Conservation (phyloP, 2,329 filamentous ascomycete species). For the Talaromyces rugulosus region DNA sequence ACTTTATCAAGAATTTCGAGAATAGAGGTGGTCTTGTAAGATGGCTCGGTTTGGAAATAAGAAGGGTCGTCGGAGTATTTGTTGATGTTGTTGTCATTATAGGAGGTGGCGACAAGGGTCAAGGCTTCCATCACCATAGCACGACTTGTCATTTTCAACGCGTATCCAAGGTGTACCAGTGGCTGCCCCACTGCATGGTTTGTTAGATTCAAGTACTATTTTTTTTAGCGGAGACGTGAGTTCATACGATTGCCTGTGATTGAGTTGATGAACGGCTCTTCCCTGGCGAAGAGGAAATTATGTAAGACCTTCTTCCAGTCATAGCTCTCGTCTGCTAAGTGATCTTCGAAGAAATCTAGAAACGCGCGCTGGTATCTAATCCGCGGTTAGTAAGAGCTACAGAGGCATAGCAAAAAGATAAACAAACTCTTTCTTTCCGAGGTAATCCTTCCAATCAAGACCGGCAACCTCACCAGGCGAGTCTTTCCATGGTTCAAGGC, state of each 20-base stretch:
- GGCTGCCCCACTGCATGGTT: constrained; percentile 69
- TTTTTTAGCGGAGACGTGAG: not conserved
- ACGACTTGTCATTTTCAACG: constrained; percentile 78
- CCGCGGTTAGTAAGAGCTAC: not conserved
- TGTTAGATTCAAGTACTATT: constrained; percentile 20
- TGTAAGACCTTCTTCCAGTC: constrained; percentile 76
- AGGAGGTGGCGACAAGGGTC: constrained; percentile 60
- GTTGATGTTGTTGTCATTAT: constrained; percentile 51
- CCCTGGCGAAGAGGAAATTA: constrained; percentile 65
- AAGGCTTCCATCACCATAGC: constrained; percentile 88
- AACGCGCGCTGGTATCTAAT: constrained; percentile 77
- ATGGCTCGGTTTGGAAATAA: constrained; percentile 60
- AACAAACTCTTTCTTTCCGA: constrained; percentile 65
- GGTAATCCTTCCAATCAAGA: constrained; percentile 79
- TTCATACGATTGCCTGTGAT: constrained; percentile 71
- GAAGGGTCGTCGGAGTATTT: constrained; percentile 66
- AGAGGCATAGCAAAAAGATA: not conserved
- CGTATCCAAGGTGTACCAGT: constrained; percentile 92
- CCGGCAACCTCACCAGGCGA: constrained; percentile 79
- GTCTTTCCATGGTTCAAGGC: constrained; percentile 74
- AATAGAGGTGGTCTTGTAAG: constrained; percentile 59
- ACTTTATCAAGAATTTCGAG: constrained; percentile 69
- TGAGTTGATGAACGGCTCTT: constrained; percentile 75
- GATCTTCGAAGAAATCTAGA: constrained; percentile 93
- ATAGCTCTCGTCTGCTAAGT: constrained; percentile 71